Evolutionary conservation across 169 alveolate genomes (phyloP), one percentile per base, ranked within the genome.

Genomic region (Besnoitia besnoiti): DNA sequence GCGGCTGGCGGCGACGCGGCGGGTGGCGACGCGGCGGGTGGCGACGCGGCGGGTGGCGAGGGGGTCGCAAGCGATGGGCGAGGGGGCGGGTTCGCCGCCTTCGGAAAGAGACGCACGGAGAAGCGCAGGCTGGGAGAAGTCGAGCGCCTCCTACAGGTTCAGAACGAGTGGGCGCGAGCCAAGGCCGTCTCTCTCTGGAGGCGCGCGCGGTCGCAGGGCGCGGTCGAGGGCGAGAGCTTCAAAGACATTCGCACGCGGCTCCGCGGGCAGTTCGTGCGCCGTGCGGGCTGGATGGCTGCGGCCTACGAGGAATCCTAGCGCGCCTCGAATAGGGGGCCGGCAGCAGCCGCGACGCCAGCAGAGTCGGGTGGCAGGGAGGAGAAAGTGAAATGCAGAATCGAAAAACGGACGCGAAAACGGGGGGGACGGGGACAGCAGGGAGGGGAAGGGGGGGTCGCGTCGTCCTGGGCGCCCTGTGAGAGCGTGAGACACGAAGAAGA

Each of bases 161-260:
- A 89, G 88, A 79, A 89, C 75, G 92, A 73, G 76, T 89, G 92
- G 92, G 85, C 42, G 85, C 44, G 87, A 21, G 92, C 92, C 30
- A 89, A 39, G 62, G 51, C 87, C 5, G 92, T 67, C 0, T 79
- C 92, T 5, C 37, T 21, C 47, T 89, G 92, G 92, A 77, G 21
- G 47, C n/a, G 40, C n/a, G 87, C 87, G 40, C 35, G 87, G 55
- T 30, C 39, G 7, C 37, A 24, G 40, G 87, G 87, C 61, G 40
- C 40, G 5, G 35, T 5, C 7, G 87, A 77, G 19, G 82, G 82
- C 3, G 82, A 73, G 82, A 73, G 82, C 24, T 42, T 73, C 44
- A 73, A 73, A n/a, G 82, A 73, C 40, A 37, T 73, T 73, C 46
- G 39, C 10, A 16, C 39, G 8, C 5, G 82, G 46, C 82, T 73